phyloP scores from a whole-genome alignment of 768 basidiomycete species.

The Leucocoprinus leucothites region DNA sequence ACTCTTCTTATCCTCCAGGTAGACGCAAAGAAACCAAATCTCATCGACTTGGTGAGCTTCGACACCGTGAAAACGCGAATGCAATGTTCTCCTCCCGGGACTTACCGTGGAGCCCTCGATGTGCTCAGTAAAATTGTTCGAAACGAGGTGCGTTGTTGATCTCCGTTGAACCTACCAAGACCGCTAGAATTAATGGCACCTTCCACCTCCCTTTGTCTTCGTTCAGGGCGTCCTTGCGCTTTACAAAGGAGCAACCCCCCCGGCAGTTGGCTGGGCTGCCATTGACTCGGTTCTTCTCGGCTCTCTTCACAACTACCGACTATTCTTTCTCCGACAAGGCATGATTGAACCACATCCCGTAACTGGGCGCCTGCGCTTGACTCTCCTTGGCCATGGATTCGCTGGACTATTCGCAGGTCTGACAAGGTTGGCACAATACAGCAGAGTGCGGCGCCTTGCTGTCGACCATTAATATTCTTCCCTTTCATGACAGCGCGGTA shows the following conservation, averaged over 20 bases:
- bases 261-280: constrained; percentile 69
- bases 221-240: constrained; percentile 56
- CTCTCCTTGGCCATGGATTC: constrained; percentile 60
- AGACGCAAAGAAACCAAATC: constrained; percentile 3
- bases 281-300: constrained; percentile 71
- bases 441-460: background rate
- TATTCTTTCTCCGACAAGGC: constrained; percentile 49
- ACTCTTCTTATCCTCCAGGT: background rate
- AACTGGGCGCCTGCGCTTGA: constrained; percentile 47
- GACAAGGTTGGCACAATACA: constrained; percentile 49
- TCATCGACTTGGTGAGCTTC: constrained; percentile 38
- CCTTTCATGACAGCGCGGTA: constrained; percentile 42
- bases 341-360: constrained; percentile 49
- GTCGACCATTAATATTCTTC: constrained; percentile 7
- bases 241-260: constrained; percentile 75
- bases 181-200: background rate
- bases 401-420: constrained; percentile 68
- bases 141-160: constrained; percentile 48
- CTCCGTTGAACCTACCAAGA: background rate
- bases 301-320: constrained; percentile 69
- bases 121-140: constrained; percentile 53
- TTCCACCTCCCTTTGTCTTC: background rate
- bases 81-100: constrained; percentile 65
- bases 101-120: constrained; percentile 60
- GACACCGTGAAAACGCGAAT: constrained; percentile 73